Evolutionary conservation across 1,139 yeast species (phyloP).

Genomic region (Zhuliangozyma blackwelliae): DNA sequence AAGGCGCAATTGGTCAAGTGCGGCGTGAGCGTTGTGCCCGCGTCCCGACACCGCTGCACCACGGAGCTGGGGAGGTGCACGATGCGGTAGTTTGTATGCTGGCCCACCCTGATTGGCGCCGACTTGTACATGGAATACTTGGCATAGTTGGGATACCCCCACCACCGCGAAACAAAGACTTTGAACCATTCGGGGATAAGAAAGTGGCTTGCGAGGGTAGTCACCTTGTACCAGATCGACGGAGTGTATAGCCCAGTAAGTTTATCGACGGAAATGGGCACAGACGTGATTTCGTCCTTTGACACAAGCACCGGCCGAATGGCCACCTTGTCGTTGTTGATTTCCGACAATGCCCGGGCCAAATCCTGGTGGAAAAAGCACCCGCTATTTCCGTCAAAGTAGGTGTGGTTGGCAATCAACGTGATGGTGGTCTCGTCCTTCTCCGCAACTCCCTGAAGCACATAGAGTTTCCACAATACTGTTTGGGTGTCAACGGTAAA

Average conservation of each 20-base stretch:
- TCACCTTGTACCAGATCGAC: slow-evolving; percentile 7
- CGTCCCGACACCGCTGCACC: slow-evolving; percentile 11
- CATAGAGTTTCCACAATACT: slow-evolving; percentile 30
- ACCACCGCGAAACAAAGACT: slow-evolving; percentile 1
- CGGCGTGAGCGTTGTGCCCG: slow-evolving; percentile 24
- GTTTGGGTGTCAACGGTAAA: slow-evolving; percentile 14
- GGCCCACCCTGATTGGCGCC: slow-evolving; percentile 8
- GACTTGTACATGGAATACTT: slow-evolving; percentile 15
- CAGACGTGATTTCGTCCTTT: slow-evolving; percentile 4
- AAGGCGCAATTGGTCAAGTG: slow-evolving; percentile 16
- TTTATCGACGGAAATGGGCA: slow-evolving; percentile 5
- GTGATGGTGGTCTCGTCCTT: slow-evolving; percentile 16
- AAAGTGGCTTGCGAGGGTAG: slow-evolving; percentile 1
- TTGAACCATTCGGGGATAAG: slow-evolving; percentile 9
- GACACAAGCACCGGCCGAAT: slow-evolving; percentile 2
- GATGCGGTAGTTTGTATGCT: slow-evolving; percentile 12
- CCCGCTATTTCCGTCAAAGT: slow-evolving; percentile 35
- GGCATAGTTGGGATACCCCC: slow-evolving; percentile 10
- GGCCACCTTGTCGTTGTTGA: slow-evolving; percentile 1
- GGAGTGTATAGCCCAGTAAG: slow-evolving; percentile 10
- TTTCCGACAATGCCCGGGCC: slow-evolving; percentile 7
- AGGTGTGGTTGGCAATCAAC: slow-evolving; percentile 28
- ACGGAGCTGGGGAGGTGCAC: slow-evolving; percentile 13
- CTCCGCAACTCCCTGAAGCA: slow-evolving; percentile 10
- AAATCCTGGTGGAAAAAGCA: slow-evolving; percentile 28